Conservation (phyloP, 2,329 filamentous ascomycete genomes). For the Decorospora gaudefroyi region DNA sequence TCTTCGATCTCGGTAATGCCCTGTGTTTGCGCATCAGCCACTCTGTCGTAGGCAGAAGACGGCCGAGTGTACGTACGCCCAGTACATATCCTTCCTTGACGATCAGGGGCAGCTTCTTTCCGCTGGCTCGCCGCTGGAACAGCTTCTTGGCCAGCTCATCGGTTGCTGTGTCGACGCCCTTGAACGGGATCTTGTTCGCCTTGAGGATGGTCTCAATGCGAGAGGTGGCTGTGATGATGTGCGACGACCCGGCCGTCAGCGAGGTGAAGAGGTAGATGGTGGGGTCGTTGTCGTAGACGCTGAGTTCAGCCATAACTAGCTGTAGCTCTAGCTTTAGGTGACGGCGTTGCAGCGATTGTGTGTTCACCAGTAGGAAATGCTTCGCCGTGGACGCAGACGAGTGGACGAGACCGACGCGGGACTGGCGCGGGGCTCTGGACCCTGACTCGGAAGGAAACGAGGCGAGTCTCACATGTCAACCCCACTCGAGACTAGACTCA, state of each 20-base stretch:
- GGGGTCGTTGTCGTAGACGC: conserved; percentile 52
- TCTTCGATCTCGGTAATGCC: conserved; percentile 94
- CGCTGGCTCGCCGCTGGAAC: conserved; percentile 82
- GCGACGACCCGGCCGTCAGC: conserved; percentile 89
- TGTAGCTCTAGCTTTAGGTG: too few species aligned
- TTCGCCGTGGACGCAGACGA: conserved; percentile 9
- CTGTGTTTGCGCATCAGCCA: conserved; percentile 52
- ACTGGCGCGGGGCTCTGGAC: conserved; percentile 11
- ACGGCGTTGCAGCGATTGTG: conserved; percentile 10
- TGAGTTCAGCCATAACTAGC: conserved; percentile 48
- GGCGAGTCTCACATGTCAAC: conserved; percentile 1
- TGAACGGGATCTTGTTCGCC: conserved; percentile 92
- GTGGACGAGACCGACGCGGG: conserved; percentile 11
- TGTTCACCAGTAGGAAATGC: conserved; percentile 18
- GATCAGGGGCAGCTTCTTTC: conserved; percentile 84
- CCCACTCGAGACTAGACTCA: not conserved
- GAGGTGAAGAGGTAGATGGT: conserved; percentile 93
- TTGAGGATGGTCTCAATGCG: conserved; percentile 95
- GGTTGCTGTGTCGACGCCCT: conserved; percentile 86
- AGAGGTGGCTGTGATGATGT: conserved; percentile 94
- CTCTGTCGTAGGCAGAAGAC: not conserved
- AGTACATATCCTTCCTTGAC: conserved; percentile 86
- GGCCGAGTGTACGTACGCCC: conserved; percentile 65
- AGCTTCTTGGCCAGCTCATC: conserved; percentile 87
- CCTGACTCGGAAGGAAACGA: conserved; percentile 4